These are phyloP conservation scores for Xenoacremonium recifei DNA, from an alignment of 2,329 filamentous ascomycete genomes.

Conservation along the genomic window DNA sequence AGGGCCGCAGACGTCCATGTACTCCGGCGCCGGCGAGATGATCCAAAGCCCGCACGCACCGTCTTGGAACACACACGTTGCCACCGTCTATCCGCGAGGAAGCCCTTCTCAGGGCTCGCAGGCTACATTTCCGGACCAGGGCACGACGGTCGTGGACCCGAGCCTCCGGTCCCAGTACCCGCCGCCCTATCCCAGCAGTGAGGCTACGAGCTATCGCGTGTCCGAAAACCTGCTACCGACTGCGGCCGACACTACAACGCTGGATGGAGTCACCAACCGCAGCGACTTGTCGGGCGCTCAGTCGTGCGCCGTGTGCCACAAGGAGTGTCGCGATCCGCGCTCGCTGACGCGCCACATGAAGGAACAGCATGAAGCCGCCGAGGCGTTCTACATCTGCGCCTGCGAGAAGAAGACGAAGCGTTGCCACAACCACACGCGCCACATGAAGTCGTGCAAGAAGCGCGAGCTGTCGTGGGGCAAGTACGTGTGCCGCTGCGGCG, in stretches of 20 bases:
- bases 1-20: no score
- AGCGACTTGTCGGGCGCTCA: not conserved
- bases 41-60: no score
- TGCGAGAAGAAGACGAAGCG: not conserved
- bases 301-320: not conserved
- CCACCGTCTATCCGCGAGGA: not conserved
- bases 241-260: no score
- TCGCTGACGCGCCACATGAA: not conserved
- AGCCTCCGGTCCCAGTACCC: not conserved
- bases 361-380: not conserved
- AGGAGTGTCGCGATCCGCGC: not conserved
- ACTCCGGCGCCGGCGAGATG: no score
- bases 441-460: not conserved
- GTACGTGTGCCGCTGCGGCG: not conserved
- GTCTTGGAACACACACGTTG: no score
- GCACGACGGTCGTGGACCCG: not conserved
- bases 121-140: not conserved
- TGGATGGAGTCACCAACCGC: not conserved
- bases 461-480: not conserved
- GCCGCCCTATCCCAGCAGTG: not conserved
- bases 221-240: no score
- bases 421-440: not conserved
- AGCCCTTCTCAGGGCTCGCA: not conserved
- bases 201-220: not conserved
- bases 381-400: not conserved